Base-by-base conservation (phyloP, 805 yeast genomes). In the baker's yeast (Saccharomyces cerevisiae) region DNA sequence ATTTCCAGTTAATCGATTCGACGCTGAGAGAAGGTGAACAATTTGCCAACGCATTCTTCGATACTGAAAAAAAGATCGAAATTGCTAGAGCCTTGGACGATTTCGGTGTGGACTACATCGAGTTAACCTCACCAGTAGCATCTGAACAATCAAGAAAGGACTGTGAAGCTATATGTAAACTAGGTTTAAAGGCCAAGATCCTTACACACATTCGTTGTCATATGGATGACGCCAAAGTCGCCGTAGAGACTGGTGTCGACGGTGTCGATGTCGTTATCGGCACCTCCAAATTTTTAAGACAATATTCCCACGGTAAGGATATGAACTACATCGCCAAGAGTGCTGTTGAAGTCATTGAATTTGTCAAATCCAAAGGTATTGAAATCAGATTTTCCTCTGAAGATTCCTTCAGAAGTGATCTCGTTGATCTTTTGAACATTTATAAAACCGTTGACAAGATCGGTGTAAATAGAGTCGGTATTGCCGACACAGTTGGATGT, bases 191-290 rank as follows among this genome's bases (percentile, higher is more conserved):
- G 76, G 92, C 97, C 60, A 92, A 94, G 78, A 89, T 94, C 60
- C 81, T 92, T 62, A 92, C 99, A 50, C 98, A 92, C 73, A 94
- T 94, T 63, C 83, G 98, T 74, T 92, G 99, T 75, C 97, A 92
- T 76, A 92, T 92, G 97, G 98, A 92, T 73, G 99, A 94, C 68
- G 99, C 98, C 54, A 81, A 85, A 65, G 88, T 94, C 56, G 99
- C 99, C 5, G 99, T 92, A 49, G 94, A 89, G 68, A 92, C 98
- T 43, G 98, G 99, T 71, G 99, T 94, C 52, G 98, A 94, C 71
- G 99, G 98, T 75, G 98, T 92, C 58, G 97, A 94, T 76, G 97
- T 92, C 55, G 97, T 92, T 56, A 92, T 92, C 73, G 98, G 98
- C 60, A 92, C 98, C 24, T 91, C 97, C 31, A 96, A 87, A 73